Percentiles rank a stretch among this genome's conserved stretches.
Conservation (phyloP, 2,329 filamentous ascomycete species). For the Aspergillus novofumigatus region DNA sequence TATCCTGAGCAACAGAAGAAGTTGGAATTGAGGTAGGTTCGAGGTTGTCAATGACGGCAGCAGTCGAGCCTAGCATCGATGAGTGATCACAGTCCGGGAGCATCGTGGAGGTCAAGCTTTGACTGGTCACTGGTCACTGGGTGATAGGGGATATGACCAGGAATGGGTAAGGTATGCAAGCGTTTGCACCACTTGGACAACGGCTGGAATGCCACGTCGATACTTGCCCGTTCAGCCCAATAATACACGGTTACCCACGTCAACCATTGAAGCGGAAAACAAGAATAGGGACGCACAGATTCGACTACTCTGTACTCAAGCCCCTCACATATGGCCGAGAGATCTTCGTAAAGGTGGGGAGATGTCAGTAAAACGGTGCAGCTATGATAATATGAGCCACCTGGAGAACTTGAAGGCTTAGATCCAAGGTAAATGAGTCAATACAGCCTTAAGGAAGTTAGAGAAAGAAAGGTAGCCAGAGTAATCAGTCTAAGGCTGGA, state of each 20-base stretch:
- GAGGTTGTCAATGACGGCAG: conserved; percentile 7
- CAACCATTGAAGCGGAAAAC: neutral
- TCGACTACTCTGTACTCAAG: neutral
- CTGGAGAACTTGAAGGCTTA: neutral
- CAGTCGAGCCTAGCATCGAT: conserved; percentile 15
- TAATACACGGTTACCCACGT: conserved; percentile 16
- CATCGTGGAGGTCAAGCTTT: conserved; percentile 15
- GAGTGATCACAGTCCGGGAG: conserved; percentile 14
- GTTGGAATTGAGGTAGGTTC: conserved; percentile 9
- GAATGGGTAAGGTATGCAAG: conserved; percentile 18
- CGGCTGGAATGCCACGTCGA: conserved; percentile 31
- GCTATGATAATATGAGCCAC: neutral
- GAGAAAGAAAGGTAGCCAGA: neutral
- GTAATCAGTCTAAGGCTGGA: neutral
- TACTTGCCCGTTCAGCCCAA: conserved; percentile 15
- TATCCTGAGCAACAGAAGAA: conserved; percentile 10
- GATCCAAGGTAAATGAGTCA: neutral
- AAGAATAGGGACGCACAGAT: neutral
- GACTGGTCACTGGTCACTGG: conserved; percentile 9
- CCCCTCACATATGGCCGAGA: neutral
- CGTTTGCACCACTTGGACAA: conserved; percentile 19
- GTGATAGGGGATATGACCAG: conserved; percentile 13
- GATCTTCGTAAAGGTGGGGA: neutral
- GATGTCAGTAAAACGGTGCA: neutral
- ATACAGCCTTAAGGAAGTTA: conserved; percentile 11